Conservation (phyloP, 2,329 filamentous ascomycete species). For the Biscogniauxia mediterranea region DNA sequence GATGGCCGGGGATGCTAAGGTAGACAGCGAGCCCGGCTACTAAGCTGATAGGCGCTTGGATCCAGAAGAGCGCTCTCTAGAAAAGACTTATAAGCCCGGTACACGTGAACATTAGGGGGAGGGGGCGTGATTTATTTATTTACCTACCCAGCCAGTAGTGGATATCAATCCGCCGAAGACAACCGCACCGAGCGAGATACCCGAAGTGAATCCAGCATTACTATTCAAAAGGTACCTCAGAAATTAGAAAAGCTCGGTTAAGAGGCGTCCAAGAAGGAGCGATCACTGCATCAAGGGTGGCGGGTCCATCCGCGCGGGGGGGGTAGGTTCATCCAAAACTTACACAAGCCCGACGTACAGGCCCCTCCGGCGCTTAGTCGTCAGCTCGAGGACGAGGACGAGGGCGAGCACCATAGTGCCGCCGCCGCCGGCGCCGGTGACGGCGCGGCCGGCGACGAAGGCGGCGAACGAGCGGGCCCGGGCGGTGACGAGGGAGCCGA, state of each 20-base stretch:
- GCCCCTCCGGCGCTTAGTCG: conserved; percentile 64
- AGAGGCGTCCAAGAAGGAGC: too few relatives aligned
- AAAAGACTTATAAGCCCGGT: conserved; percentile 12
- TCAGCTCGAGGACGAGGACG: conserved; percentile 74
- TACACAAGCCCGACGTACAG: conserved; percentile 68
- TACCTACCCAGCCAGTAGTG: conserved; percentile 66
- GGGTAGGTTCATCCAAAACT: conserved; percentile 14
- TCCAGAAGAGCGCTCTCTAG: conserved; percentile 68
- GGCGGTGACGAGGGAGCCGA: conserved; percentile 65
- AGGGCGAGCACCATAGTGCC: conserved; percentile 72
- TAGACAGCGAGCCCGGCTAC: conserved; percentile 61
- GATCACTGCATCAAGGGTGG: too few relatives aligned
- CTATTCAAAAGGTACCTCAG: conserved; percentile 10
- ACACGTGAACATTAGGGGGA: neutral
- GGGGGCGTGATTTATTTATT: conserved; percentile 29
- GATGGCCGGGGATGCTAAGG: conserved; percentile 58
- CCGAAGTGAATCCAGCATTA: conserved; percentile 70
- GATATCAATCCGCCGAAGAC: conserved; percentile 65
- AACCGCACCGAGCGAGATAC: conserved; percentile 69
- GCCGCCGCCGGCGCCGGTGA: conserved; percentile 68
- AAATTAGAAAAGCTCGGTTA: conserved; percentile 1
- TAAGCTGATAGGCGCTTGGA: conserved; percentile 65
- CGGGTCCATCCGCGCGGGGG: too few relatives aligned
- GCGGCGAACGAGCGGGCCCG: conserved; percentile 54
- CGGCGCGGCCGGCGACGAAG: conserved; percentile 67